Evolutionary conservation across 345 rosid genomes (phyloP), one percentile per base, ranked within the genome.

Genomic region (Camelina hispida): DNA sequence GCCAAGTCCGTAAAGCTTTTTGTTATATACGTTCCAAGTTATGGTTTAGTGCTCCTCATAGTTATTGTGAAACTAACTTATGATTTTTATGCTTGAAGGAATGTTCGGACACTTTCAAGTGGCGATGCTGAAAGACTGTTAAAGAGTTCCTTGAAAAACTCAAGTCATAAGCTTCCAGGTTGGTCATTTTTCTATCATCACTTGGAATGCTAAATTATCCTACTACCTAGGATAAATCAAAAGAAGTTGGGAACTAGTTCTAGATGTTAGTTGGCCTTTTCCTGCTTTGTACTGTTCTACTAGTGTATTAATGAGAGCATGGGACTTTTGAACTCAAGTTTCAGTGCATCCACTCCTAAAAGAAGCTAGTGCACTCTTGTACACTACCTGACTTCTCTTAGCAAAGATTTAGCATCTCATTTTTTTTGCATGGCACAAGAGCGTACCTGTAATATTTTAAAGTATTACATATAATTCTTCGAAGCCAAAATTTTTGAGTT

Each of bases 131-230:
- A 90, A 71, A 86, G 80, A 54, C 85, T 85, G 59, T 79, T 82
- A 37, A 84, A 77, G 81, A 84, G 75, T 81, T 86, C 97, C 57
- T 81, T 87, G 62, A 79, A 81, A 23, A 82, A 79, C 72, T 87
- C 97, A 59, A 72, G 85, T 71, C 80, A 74, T 62, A 85, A 70
- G 74, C 89, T 89, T 84, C 98, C 99, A 85, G 99, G 99, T 95
- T 83, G 23, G 91, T 82, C 42, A 13, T 50, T 53, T 50, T 54
- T 28, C 59, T 32, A 50, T 58, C 37, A 48, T 48, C 43, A 47
- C 17, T 34, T 78, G 64, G 73, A 59, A 34, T 60, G 28, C 43
- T 72, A 66, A 72, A 43, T 50, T 52, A 9, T 72, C 68, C 42
- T 51, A 40, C 77, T 71, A 32, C 43, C 56, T 37, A 48, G 1